Base-by-base conservation (phyloP, 1,284 basidiomycete genomes). In the Albatrellus sp. region DNA sequence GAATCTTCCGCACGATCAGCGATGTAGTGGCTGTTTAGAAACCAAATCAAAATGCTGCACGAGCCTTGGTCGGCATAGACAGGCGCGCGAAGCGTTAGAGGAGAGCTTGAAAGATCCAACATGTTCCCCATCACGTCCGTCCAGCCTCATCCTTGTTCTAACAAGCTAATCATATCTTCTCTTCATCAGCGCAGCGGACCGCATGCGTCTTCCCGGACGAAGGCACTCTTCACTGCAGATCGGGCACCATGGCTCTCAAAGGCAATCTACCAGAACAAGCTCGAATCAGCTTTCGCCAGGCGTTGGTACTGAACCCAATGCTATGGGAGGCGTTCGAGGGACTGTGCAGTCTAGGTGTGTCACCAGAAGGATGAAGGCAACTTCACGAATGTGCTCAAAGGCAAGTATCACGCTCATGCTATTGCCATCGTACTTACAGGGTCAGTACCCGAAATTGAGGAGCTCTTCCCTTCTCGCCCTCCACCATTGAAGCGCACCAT, bases 251-350 rank as follows among this genome's bases (percentile, higher is more conserved):
- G 58, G 84, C 86, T 31, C 54, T 79, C 56, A 83, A 80, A 61
- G 85, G 82, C 39, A 87, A 88, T 58, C 69, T 84, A 46, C 72
- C 72, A 2, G 80, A 83, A 44, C 72, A 75, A 50, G 91, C 92
- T 12, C 68, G 73, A 24, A 60, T 66, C 43, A 81, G 80, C 57
- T 93, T 87, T 59, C 70, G 72, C 32, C 72, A 79, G 47, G 88
- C 90, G 11, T 68, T 96, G 45, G 60, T 65, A 12, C 61, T 83
- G 40, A 82, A 91, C 59, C 86, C 88, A 17, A 77, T 89, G 63
- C 64, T 92, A 40, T 96, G 91, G 91, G 92, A 97, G 60, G 92
- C 92, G 1, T 90, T 93, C 57, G 86, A 90, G 52, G 90, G 88
- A 0, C 63, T 97, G 24, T 96, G 91, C 59, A 66, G 77, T 42